Percentiles rank a stretch among this genome's conserved stretches.
Evolutionary conservation across 2,329 filamentous ascomycete species (phyloP).

Genomic region (Neofusicoccum ribis): DNA sequence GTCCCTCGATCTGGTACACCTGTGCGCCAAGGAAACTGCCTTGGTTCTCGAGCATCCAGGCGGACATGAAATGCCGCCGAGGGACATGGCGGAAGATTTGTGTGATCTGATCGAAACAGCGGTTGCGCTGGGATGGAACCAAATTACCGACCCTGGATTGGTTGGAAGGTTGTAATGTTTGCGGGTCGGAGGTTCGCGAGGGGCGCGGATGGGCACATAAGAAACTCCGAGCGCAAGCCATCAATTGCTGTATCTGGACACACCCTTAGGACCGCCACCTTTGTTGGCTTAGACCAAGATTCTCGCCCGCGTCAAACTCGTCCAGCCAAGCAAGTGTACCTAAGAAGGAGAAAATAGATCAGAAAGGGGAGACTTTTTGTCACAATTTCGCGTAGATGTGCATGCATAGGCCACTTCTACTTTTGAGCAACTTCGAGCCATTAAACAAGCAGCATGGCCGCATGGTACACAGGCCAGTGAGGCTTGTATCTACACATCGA

Average conservation of each 20-base stretch:
- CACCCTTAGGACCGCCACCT: no score
- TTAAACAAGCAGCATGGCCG: no score
- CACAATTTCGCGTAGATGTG: no score
- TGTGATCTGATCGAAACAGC: background rate
- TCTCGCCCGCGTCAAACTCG: no score
- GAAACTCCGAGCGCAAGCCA: background rate
- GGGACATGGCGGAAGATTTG: background rate
- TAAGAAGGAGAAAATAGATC: no score
- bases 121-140: background rate
- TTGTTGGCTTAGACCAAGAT: no score
- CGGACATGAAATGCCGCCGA: constrained; percentile 16
- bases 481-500: no score
- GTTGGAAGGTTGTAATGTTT: background rate
- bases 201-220: background rate
- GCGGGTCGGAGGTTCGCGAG: background rate
- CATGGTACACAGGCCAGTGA: no score
- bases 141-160: background rate
- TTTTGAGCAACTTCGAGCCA: no score
- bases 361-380: no score
- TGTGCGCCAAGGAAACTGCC: background rate
- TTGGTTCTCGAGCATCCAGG: background rate
- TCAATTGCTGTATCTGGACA: background rate
- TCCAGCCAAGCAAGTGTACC: no score
- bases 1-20: background rate
- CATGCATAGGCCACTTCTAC: no score